phyloP scores from a whole-genome alignment of 139 green algal genomes.

The Micractinium conductrix region DNA sequence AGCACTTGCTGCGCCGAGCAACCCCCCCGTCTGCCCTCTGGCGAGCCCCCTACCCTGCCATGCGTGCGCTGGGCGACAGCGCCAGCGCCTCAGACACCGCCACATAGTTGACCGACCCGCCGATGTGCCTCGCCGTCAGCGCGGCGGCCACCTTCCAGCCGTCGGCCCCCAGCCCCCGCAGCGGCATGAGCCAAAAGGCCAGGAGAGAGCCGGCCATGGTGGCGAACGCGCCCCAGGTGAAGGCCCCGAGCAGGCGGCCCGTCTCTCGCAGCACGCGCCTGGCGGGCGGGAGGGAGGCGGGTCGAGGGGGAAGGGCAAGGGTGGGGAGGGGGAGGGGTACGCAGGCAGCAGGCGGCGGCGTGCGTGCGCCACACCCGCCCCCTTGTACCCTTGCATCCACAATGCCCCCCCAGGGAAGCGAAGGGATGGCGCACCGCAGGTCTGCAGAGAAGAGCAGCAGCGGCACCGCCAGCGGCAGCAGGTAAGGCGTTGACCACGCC shows the following conservation, averaged over 20 bases:
- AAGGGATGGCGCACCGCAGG: slow-evolving; percentile 48
- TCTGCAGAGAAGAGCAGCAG: slow-evolving; percentile 90
- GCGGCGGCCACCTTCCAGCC: slow-evolving; percentile 84
- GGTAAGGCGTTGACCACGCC: slow-evolving; percentile 77
- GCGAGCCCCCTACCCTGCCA: too few species aligned
- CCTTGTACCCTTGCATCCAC: neutral
- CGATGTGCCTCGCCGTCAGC: slow-evolving; percentile 91
- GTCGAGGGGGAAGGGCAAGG: neutral
- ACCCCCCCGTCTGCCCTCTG: too few species aligned
- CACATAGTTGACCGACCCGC: slow-evolving; percentile 94
- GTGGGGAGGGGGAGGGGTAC: neutral
- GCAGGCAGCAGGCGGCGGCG: too few species aligned
- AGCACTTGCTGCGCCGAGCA: too few species aligned
- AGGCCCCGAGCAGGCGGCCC: slow-evolving; percentile 77
- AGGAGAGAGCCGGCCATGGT: slow-evolving; percentile 72
- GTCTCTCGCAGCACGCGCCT: slow-evolving; percentile 76
- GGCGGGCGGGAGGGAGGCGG: neutral
- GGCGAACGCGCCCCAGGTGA: slow-evolving; percentile 69
- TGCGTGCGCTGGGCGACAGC: slow-evolving; percentile 57
- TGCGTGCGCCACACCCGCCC: neutral
- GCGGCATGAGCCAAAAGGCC: slow-evolving; percentile 74
- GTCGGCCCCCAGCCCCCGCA: slow-evolving; percentile 71
- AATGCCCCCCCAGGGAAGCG: neutral
- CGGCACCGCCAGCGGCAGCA: slow-evolving; percentile 92
- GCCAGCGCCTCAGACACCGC: slow-evolving; percentile 70